phyloP scores from a whole-genome alignment of 176 grass and related monocot species.

The Elaeis guineensis region DNA sequence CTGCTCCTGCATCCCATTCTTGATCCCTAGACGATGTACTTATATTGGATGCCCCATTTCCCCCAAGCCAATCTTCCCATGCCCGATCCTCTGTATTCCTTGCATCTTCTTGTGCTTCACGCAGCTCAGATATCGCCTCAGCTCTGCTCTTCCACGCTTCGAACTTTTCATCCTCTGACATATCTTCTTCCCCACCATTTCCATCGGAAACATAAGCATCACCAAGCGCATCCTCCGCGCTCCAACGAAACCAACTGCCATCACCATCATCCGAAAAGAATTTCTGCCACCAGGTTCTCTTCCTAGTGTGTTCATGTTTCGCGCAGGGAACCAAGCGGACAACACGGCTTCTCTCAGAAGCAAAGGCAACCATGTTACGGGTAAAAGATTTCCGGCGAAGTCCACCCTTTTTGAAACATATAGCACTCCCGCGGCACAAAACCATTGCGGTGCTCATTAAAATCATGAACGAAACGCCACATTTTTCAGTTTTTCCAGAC shows the following conservation, averaged over 20 bases:
- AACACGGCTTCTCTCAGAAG: constrained; percentile 32
- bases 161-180: constrained; percentile 66
- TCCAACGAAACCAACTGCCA: constrained; percentile 41
- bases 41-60: constrained; percentile 1
- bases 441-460: constrained; percentile 56
- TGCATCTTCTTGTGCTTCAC: constrained; percentile 58
- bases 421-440: constrained; percentile 21
- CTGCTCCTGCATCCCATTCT: constrained; percentile 31
- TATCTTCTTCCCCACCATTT: constrained; percentile 12
- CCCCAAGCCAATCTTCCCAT: constrained; percentile 79
- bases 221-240: constrained; percentile 39
- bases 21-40: constrained; percentile 27
- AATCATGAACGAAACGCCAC: constrained; percentile 31
- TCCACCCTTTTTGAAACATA: constrained; percentile 8
- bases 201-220: constrained; percentile 10
- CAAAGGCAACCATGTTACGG: constrained; percentile 30
- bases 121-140: constrained; percentile 75
- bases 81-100: constrained; percentile 42
- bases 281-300: constrained; percentile 62
- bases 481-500: constrained; percentile 25
- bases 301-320: constrained; percentile 28
- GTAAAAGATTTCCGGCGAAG: constrained; percentile 10
- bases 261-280: constrained; percentile 52
- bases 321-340: constrained; percentile 35
- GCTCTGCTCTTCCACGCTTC: constrained; percentile 75